These are phyloP conservation scores for Gaultheria prostrata DNA, from an alignment of 148 eudicot species.

Conservation along the genomic window DNA sequence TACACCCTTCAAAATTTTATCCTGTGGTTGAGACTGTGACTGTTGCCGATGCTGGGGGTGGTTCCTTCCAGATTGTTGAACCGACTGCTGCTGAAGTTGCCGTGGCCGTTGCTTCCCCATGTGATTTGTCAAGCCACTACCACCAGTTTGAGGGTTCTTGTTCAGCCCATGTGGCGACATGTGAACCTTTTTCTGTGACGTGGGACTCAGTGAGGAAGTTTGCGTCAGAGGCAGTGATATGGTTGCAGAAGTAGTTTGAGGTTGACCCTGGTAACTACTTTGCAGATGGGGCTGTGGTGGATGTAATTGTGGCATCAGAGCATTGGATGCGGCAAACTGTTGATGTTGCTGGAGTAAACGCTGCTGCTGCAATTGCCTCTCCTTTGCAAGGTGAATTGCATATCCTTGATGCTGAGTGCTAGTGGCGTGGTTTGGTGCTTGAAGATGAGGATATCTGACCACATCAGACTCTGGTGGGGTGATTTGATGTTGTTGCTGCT, in stretches of 20 bases:
- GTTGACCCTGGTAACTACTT: constrained; percentile 47
- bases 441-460: constrained; percentile 49
- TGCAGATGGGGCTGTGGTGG: constrained; percentile 53
- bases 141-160: constrained; percentile 47
- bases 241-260: constrained; percentile 54
- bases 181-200: constrained; percentile 54
- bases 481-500: constrained; percentile 48
- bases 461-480: constrained; percentile 62
- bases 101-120: constrained; percentile 59
- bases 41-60: constrained; percentile 68
- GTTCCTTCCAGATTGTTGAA: constrained; percentile 60
- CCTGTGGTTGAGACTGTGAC: constrained; percentile 54
- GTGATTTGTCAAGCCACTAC: constrained; percentile 46
- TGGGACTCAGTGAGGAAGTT: constrained; percentile 48
- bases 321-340: constrained; percentile 52
- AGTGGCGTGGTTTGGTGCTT: constrained; percentile 46
- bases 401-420: constrained; percentile 65
- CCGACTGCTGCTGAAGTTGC: constrained; percentile 39
- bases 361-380: constrained; percentile 61
- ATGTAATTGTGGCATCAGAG: constrained; percentile 55
- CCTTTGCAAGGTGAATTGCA: constrained; percentile 65
- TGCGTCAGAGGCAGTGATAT: constrained; percentile 40
- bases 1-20: constrained; percentile 58
- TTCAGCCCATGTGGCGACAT: constrained; percentile 48
- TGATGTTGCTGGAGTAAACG: constrained; percentile 48